A percentile compares a stretch with the other conserved stretches of the same genome.
phyloP scores from a whole-genome alignment of 1,284 basidiomycete species.

The Volvariella surrecta region DNA sequence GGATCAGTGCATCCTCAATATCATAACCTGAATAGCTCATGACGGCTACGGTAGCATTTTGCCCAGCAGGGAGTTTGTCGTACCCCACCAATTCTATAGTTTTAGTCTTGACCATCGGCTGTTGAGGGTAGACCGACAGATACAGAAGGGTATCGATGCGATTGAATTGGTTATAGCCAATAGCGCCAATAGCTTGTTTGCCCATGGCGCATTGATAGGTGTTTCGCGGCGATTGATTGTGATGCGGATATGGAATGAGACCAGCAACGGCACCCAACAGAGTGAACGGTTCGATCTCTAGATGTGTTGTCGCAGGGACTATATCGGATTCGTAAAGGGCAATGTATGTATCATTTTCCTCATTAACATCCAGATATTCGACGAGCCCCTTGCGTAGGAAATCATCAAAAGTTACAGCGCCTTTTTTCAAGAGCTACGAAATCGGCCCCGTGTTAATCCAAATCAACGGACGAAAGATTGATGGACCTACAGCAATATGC shows the following conservation, averaged over 20 bases:
- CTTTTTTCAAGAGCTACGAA: conserved; percentile 71
- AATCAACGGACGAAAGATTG: neutral
- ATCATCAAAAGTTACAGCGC: conserved; percentile 84
- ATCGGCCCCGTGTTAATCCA: neutral
- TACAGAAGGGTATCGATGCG: conserved; percentile 99
- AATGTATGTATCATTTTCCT: conserved; percentile 98
- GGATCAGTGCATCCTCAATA: conserved; percentile 97
- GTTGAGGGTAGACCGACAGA: conserved; percentile 97
- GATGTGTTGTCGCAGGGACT: conserved; percentile 78
- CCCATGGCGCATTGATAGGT: conserved; percentile 99
- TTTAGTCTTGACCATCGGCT: conserved; percentile 99
- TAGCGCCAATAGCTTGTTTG: conserved; percentile 99
- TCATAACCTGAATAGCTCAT: conserved; percentile 99
- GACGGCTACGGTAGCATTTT: conserved; percentile 97
- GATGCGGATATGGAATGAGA: conserved; percentile 98
- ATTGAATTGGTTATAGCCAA: conserved; percentile 96
- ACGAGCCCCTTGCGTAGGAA: conserved; percentile 95
- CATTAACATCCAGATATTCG: conserved; percentile 98
- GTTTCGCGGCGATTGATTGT: conserved; percentile 98
- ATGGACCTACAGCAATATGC: conserved; percentile 64
- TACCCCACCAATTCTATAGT: conserved; percentile 97
- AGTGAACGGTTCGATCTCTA: conserved; percentile 99
- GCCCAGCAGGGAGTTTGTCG: conserved; percentile 93
- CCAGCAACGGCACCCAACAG: conserved; percentile 97
- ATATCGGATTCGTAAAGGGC: conserved; percentile 93